Base-by-base conservation (phyloP, 2,329 filamentous ascomycete species). In the Claviceps maximensis region DNA sequence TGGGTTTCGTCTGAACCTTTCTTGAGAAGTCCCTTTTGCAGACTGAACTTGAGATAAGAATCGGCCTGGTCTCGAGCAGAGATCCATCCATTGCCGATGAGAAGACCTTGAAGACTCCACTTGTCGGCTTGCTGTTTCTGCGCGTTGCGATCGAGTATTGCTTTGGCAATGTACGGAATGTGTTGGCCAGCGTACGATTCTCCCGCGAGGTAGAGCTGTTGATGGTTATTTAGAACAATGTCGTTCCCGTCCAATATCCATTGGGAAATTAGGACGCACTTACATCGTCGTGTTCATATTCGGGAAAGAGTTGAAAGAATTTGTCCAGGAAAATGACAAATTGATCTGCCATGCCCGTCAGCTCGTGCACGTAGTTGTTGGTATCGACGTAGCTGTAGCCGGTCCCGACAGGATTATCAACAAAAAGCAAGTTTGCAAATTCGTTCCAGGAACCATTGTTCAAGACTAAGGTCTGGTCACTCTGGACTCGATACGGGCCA, bases 361-460 rank as follows among this genome's bases (percentile, higher is more conserved):
- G 76, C 66, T 96, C 91, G 59, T 84, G 82, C 19, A 96, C 67
- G 64, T 87, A 97, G 62, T 82, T 87, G 67, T 98, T 79, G 15
- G 88, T 93, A 64, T 95, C 86, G 64, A 90, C 90, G 65, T 93
- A 97, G 70, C 93, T 98, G 73, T 87, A 98, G 2, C 93, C 93
- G 1, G 91, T 96, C 13, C 93, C 94, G 38, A 97, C 90, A 0
- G 93, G 93, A 65, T 97, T 94, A 65, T 98, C 93, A 55, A 98
- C 88, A 65, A 98, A 98, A 55, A 98, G 80, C 50, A 98, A 70
- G 63, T 98, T 98, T 58, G 93, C 89, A 64, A 97, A 98, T 72
- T 98, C 91, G 68, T 95, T 86, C 94, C 94, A 98, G 1, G 89
- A 90, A n/a, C 93, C 93, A 53, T 94, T 85, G 67, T 96, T 96